Base-by-base conservation (phyloP, 2,329 filamentous ascomycete species). In the Aspergillus texensis region DNA sequence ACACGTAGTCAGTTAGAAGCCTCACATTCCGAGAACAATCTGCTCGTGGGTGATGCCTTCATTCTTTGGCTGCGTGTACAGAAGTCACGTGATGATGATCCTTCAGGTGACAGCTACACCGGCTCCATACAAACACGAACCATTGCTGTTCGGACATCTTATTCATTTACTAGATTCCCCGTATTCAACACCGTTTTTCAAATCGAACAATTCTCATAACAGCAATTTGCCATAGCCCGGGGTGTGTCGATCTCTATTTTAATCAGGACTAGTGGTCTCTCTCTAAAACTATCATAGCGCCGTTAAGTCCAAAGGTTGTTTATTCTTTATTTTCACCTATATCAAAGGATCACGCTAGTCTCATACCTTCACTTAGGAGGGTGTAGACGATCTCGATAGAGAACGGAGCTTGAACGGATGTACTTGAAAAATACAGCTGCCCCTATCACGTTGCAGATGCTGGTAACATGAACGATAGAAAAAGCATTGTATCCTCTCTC, bases 201-300 rank as follows among this genome's bases (percentile, higher is more conserved):
- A 55, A 39, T 26, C 10, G 8, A 24, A 21, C n/a, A 24, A 54
- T 36, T 19, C 30, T 24, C 6, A 14, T 16, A 11, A 34, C 19
- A 34, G 19, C 19, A 12, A 24, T 41, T 21, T 10, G 28, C 14
- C 21, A 57, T 10, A 14, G 32, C 24, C 28, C 32, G 3, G 24
- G 12, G 14, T 57, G 34, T 55, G 52, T 55, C 52, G 52, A 55
- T 39, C 52, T 26, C 52, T 39, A 39, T 26, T 39, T 41, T 55
- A 55, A 34, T 39, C 21, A 39, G 21, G 34, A 24, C 34, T 55
- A 55, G 52, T 39, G 52, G 34, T 55, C 32, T 55, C n/a, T 39
- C n/a, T 39, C n/a, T 26, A 36, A 55, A 26, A 16, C 32, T 32
- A 55, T 39, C 21, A 39, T 39, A 55, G 52, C 52, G 52, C 52